Evolutionary conservation across 352 stramenopile species (phyloP).

Genomic region (Globisporangium radiosum): DNA sequence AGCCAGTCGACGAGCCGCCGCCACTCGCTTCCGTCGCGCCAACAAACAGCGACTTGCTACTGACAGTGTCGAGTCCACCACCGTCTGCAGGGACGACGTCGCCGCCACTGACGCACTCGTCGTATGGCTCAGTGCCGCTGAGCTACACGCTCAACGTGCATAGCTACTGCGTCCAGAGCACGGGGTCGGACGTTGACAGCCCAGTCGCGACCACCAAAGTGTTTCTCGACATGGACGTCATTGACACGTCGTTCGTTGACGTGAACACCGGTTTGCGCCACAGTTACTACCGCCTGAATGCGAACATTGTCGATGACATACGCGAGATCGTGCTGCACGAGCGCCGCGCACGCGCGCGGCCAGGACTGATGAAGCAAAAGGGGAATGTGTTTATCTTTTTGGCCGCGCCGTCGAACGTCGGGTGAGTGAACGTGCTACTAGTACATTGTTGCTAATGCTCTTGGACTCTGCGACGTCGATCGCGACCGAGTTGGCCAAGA

Average conservation of each 20-base stretch:
- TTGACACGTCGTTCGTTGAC: conserved; percentile 65
- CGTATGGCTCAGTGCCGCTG: conserved; percentile 13
- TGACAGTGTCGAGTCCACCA: neutral
- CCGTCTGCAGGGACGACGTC: neutral
- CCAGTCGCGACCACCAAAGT: conserved; percentile 9
- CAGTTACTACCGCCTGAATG: conserved; percentile 56
- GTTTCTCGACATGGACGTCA: conserved; percentile 58
- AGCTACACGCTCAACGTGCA: conserved; percentile 15
- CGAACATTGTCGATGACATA: conserved; percentile 40
- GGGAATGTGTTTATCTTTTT: conserved; percentile 35
- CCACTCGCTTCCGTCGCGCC: too few relatives aligned
- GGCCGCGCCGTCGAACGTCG: conserved; percentile 18
- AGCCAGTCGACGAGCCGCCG: conserved; percentile 4
- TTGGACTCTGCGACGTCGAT: too few relatives aligned
- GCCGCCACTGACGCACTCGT: conserved; percentile 10
- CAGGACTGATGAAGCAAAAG: conserved; percentile 21
- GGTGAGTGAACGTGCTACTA: neutral
- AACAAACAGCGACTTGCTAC: neutral
- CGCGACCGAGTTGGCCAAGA: too few relatives aligned
- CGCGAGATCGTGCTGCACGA: conserved; percentile 22
- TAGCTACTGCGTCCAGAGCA: conserved; percentile 15
- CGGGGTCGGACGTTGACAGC: conserved; percentile 10
- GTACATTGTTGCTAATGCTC: too few relatives aligned
- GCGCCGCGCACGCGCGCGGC: conserved; percentile 16
- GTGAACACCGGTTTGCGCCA: conserved; percentile 51